Evolutionary conservation across 2,329 filamentous ascomycete species (phyloP).

Genomic region (Diaporthe sp.): DNA sequence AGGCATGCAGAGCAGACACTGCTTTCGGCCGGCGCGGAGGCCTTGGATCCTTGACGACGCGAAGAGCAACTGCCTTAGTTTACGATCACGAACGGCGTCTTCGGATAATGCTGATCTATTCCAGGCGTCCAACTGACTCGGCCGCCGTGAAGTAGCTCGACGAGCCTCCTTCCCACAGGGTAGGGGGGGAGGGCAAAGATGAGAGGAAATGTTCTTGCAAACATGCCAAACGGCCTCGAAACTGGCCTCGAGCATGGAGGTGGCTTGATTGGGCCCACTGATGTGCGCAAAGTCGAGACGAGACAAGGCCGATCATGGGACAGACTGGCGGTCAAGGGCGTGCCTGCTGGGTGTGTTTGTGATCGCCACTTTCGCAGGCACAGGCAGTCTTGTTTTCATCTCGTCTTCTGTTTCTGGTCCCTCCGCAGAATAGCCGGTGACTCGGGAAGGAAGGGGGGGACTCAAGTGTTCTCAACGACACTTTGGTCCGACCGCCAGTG

Average conservation of each 20-base stretch:
- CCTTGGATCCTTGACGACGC: not conserved
- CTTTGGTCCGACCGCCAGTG: not conserved
- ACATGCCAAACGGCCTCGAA: conserved; percentile 38
- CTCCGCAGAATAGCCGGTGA: conserved; percentile 20
- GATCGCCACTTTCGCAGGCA: conserved; percentile 31
- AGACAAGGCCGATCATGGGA: conserved; percentile 37
- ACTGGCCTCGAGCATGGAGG: conserved; percentile 21
- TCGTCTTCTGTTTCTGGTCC: conserved; percentile 16
- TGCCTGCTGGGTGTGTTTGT: conserved; percentile 35
- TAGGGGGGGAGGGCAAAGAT: not conserved
- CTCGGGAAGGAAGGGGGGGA: no score
- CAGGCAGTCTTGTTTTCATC: conserved; percentile 25
- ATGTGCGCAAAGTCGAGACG: conserved; percentile 38
- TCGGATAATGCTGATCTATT: conserved; percentile 28
- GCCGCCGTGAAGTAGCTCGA: conserved; percentile 7
- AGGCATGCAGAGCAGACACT: conserved; percentile 3
- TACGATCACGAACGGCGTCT: conserved; percentile 12
- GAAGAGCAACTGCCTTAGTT: not conserved
- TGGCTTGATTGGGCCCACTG: conserved; percentile 34
- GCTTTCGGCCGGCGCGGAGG: not conserved
- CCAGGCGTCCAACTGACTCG: conserved; percentile 26
- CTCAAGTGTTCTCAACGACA: not conserved
- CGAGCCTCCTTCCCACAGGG: not conserved
- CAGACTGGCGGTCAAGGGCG: conserved; percentile 8
- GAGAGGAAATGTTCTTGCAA: conserved; percentile 10